These are phyloP conservation scores for Groenewaldozyma sp. DNA, from an alignment of 1,139 yeast genomes.

Conservation along the genomic window DNA sequence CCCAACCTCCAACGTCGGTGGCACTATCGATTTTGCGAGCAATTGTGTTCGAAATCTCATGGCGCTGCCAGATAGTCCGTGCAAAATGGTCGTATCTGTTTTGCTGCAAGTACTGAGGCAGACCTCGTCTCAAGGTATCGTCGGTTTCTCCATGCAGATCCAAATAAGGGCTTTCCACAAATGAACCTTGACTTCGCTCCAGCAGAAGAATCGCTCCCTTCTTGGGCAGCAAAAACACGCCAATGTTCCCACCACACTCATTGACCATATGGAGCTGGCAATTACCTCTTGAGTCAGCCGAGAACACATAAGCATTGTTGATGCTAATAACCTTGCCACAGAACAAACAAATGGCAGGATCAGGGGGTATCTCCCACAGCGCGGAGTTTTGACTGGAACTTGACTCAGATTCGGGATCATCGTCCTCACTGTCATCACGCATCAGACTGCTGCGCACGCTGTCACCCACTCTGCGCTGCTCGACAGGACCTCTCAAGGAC, in stretches of 20 bases:
- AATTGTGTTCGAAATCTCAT: conserved; percentile 66
- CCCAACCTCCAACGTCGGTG: conserved; percentile 93
- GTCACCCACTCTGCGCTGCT: neutral
- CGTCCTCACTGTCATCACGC: neutral
- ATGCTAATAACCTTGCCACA: conserved; percentile 66
- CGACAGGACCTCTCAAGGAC: neutral
- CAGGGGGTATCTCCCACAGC: conserved; percentile 36
- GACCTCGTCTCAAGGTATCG: conserved; percentile 57
- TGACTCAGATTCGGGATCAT: too few relatives aligned
- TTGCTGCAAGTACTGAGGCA: conserved; percentile 59
- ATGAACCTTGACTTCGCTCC: conserved; percentile 61
- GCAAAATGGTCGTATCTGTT: conserved; percentile 60
- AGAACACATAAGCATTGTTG: conserved; percentile 40
- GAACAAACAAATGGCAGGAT: conserved; percentile 80
- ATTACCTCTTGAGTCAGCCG: conserved; percentile 24
- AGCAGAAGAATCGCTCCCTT: conserved; percentile 62
- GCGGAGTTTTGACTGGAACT: conserved; percentile 6
- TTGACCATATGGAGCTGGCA: conserved; percentile 30
- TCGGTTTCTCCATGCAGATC: conserved; percentile 86
- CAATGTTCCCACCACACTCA: conserved; percentile 53
- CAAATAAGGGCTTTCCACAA: conserved; percentile 73
- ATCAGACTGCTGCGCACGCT: conserved; percentile 13
- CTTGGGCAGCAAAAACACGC: conserved; percentile 70
- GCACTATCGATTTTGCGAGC: conserved; percentile 72
- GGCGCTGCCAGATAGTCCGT: conserved; percentile 66